phyloP scores from a whole-genome alignment of 2,329 filamentous ascomycete genomes.

The Dactylonectria macrodidyma region DNA sequence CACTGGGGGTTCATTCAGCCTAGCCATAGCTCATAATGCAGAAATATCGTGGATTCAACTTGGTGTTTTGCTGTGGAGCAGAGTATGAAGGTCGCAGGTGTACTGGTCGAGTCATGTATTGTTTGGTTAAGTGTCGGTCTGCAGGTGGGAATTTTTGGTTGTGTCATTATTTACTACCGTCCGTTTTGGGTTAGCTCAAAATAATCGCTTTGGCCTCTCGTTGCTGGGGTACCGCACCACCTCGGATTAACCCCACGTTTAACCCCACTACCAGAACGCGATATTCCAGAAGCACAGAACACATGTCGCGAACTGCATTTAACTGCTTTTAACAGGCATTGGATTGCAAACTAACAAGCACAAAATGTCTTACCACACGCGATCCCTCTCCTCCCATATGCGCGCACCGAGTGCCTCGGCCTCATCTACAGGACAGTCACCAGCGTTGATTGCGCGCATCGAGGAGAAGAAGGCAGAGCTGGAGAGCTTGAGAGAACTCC shows the following conservation, averaged over 20 bases:
- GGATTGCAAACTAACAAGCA: not conserved
- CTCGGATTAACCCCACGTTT: constrained; percentile 41
- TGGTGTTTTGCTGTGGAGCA: constrained; percentile 35
- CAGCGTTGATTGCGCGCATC: constrained; percentile 81
- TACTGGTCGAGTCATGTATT: constrained; percentile 36
- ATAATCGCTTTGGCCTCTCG: constrained; percentile 35
- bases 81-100: constrained; percentile 29
- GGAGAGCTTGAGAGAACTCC: constrained; percentile 82
- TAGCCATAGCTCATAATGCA: constrained; percentile 75
- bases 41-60: constrained; percentile 22
- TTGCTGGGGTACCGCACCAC: constrained; percentile 48
- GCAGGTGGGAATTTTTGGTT: constrained; percentile 44
- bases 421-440: constrained; percentile 73
- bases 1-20: constrained; percentile 82
- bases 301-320: constrained; percentile 9
- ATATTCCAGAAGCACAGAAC: constrained; percentile 29
- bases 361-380: constrained; percentile 70
- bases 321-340: not conserved
- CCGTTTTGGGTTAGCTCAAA: constrained; percentile 47
- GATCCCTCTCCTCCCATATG: constrained; percentile 75
- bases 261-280: constrained; percentile 48
- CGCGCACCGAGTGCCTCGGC: constrained; percentile 71
- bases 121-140: constrained; percentile 46
- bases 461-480: constrained; percentile 90
- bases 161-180: constrained; percentile 55